phyloP scores from a whole-genome alignment of 139 green algal species.

The Chlorella sorokiniana region DNA sequence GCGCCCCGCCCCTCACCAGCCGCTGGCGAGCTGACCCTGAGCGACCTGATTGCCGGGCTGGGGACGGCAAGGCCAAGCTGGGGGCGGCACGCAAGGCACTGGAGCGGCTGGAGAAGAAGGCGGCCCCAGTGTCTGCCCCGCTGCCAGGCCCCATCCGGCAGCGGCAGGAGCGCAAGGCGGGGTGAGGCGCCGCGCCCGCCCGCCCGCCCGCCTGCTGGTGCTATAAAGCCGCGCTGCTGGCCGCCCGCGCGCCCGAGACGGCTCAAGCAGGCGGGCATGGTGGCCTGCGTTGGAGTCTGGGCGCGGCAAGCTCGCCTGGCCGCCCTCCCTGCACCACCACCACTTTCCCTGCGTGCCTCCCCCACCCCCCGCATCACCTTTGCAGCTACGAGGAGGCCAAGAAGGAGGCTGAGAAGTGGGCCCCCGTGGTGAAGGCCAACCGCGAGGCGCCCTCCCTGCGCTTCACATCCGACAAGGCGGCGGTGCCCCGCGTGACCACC shows the following conservation, averaged over 20 bases:
- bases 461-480: slow-evolving; percentile 62
- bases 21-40: slow-evolving; percentile 63
- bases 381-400: slow-evolving; percentile 78
- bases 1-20: not conserved
- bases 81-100: slow-evolving; percentile 67
- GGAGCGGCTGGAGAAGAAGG: slow-evolving; percentile 60
- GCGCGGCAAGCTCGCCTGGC: not conserved
- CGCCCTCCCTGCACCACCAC: not conserved
- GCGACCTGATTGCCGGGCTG: slow-evolving; percentile 74
- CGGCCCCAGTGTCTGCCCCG: slow-evolving; percentile 54
- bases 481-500: slow-evolving; percentile 46
- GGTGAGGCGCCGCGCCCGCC: no score
- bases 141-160: slow-evolving; percentile 70
- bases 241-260: not conserved
- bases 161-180: slow-evolving; percentile 79
- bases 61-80: slow-evolving; percentile 49
- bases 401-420: slow-evolving; percentile 88
- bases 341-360: not conserved
- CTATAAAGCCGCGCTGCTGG: not conserved
- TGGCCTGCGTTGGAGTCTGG: not conserved
- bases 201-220: no score
- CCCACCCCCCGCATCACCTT: not conserved
- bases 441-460: slow-evolving; percentile 88
- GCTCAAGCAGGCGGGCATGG: not conserved
- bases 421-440: slow-evolving; percentile 92